These are phyloP conservation scores for Eucalyptus regnans DNA, from an alignment of 345 rosid species.

Conservation along the genomic window DNA sequence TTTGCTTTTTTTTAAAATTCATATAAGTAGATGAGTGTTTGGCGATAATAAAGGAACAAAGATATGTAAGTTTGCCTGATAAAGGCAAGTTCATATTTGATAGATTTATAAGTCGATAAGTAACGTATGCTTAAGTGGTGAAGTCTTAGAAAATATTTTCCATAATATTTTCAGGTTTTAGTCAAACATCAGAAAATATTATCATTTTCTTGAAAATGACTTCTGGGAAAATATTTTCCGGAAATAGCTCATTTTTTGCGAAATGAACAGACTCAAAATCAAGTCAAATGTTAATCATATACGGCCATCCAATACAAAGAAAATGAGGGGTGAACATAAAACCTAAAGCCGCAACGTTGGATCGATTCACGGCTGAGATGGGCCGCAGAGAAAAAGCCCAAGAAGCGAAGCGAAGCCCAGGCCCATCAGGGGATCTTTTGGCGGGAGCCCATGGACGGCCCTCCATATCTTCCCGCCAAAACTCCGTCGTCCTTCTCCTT, in stretches of 20 bases:
- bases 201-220: too few species aligned
- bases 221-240: too few species aligned
- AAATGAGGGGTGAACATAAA: background rate
- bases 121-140: too few species aligned
- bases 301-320: background rate
- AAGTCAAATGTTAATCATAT: background rate
- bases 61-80: too few species aligned
- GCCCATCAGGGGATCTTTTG: background rate
- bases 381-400: background rate
- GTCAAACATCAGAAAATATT: too few species aligned
- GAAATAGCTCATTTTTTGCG: accelerated
- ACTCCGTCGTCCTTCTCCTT: background rate
- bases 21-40: too few species aligned
- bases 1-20: too few species aligned
- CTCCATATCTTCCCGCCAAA: background rate
- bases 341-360: background rate
- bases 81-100: too few species aligned
- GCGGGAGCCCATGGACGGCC: background rate
- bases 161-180: too few species aligned
- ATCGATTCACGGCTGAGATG: background rate
- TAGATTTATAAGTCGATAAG: too few species aligned
- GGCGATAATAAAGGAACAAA: too few species aligned
- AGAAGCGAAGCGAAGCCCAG: background rate
- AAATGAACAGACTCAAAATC: background rate
- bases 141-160: too few species aligned